Base-by-base conservation (phyloP, 805 yeast species). In the Saturnispora ahearnii region DNA sequence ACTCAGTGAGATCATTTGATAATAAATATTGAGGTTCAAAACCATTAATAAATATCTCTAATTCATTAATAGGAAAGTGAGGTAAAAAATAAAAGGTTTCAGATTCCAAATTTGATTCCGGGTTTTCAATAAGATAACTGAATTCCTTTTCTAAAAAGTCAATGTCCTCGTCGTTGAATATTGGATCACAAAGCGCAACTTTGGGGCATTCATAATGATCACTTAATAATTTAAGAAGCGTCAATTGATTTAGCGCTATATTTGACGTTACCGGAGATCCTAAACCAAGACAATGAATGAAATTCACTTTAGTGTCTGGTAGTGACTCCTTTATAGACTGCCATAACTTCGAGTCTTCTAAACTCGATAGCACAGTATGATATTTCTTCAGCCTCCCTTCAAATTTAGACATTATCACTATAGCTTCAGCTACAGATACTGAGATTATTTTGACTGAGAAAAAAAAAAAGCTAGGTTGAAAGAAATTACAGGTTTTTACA, bases 31-130 rank as follows among this genome's bases (percentile, higher is more conserved):
- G 11, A 1, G 71, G 70, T 12, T 58, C 45, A 6, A 50, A 54
- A 1, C 12, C 21, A 1, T 37, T 18, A 1, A 68, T 24, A 4
- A 66, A 49, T 1, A 36, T 13, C 41, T 68, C 71, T n/a, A 68
- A 28, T 2, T 59, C 51, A 5, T 50, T 51, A 5, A 66, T 59
- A 2, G 71, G 71, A 10, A 60, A 53, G 55, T 68, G 72, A 0
- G 72, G 71, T 62, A 66, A 57, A 48, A 54, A 67, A 38, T 59
- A 66, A 15, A 67, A 47, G 7, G 46, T 36, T 2, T n/a, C 12
- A 13, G 33, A 46, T 3, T 29, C 13, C 9, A 26, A 26, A 1
- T 43, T 44, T 1, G 21, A 4, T 3, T 44, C 29, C 3, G 24
- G 30, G 2, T 43, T 49, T 46, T 59, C 59, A 22, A 54, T 53